These are phyloP conservation scores for Drechslerella stenobrocha DNA, from an alignment of 2,329 filamentous ascomycete genomes.

Conservation along the genomic window DNA sequence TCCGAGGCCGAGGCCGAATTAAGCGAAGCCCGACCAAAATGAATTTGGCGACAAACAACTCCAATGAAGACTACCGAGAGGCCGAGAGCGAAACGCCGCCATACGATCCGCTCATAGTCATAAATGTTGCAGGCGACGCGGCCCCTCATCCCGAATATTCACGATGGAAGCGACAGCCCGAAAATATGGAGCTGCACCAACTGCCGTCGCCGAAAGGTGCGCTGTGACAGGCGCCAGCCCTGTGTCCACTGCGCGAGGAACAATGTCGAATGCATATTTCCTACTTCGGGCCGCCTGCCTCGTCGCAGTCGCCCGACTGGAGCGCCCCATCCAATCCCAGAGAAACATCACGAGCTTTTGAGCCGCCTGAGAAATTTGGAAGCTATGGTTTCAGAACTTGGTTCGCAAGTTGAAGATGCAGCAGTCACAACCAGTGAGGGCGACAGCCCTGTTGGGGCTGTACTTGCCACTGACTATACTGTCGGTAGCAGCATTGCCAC, in stretches of 20 bases:
- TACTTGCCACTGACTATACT: neutral
- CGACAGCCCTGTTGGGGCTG: neutral
- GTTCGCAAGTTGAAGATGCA: conserved; percentile 33
- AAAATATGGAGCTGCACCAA: conserved; percentile 48
- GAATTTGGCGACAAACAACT: neutral
- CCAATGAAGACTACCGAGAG: neutral
- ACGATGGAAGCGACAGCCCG: conserved; percentile 21
- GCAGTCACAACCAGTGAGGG: neutral
- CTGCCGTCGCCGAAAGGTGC: conserved; percentile 53
- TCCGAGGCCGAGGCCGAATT: conserved; percentile 3
- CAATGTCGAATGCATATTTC: conserved; percentile 42
- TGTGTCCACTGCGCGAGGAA: conserved; percentile 52
- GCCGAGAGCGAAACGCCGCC: conserved; percentile 12
- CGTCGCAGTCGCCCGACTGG: conserved; percentile 18
- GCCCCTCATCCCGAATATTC: neutral
- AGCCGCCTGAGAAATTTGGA: conserved; percentile 45
- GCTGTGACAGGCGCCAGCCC: conserved; percentile 53
- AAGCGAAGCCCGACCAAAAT: neutral
- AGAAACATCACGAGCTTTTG: conserved; percentile 43
- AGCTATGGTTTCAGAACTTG: conserved; percentile 43
- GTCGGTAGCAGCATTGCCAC: no score
- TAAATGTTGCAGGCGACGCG: neutral
- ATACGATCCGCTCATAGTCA: no score
- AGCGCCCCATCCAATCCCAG: conserved; percentile 4
- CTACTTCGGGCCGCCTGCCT: conserved; percentile 43